Base-by-base conservation (phyloP, 2,329 filamentous ascomycete genomes). In the Myriosclerotinia duriaeana region DNA sequence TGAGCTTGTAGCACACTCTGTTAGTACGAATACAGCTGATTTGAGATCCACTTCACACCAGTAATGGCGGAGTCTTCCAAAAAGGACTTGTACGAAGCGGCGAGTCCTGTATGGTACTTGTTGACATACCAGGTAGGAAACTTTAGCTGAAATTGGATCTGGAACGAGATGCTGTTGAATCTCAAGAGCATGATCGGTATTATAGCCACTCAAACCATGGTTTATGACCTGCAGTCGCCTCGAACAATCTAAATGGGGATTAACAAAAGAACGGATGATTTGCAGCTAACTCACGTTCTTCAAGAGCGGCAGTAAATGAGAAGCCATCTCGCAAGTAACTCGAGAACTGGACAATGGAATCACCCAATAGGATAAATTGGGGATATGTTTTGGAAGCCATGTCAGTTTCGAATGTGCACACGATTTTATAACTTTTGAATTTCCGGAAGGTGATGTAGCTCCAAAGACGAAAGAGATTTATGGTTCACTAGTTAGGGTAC, bases 221-320 rank as follows among this genome's bases (percentile, higher is more conserved):
- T 97, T 97, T 73, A 98, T 81, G 56, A 98, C 87, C 79, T 98
- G 95, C 17, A 95, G 82, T 46, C 88, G 86, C 66, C 94, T 87
- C 60, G 87, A 85, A 75, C 91, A 93, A 66, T 85, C 91, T 94
- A 72, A 53, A 67, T 50, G 52, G 48, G 72, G 17, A 30, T 53
- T 30, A 64, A 30, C n/a, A 22, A 36, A 5, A 20, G 55, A 56
- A 60, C n/a, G 71, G 66, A 53, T 64, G 38, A 8, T 20, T 63
- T 14, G 64, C 30, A 73, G 68, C 17, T 15, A 56, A 67, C 71
- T 44, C 64, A 70, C 58, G 72, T 65, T 74, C 72, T 66, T 70
- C 67, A 3, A 97, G 80, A 20, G 85, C 87, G 30, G 89, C 85
- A 67, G 88, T 86, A 73, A 96, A 91, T 0, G 85, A 91, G 77